A percentile compares a stretch with the other conserved stretches of the same genome.
Evolutionary conservation across 352 stramenopile genomes (phyloP).

Genomic region (Discostella stelligera): DNA sequence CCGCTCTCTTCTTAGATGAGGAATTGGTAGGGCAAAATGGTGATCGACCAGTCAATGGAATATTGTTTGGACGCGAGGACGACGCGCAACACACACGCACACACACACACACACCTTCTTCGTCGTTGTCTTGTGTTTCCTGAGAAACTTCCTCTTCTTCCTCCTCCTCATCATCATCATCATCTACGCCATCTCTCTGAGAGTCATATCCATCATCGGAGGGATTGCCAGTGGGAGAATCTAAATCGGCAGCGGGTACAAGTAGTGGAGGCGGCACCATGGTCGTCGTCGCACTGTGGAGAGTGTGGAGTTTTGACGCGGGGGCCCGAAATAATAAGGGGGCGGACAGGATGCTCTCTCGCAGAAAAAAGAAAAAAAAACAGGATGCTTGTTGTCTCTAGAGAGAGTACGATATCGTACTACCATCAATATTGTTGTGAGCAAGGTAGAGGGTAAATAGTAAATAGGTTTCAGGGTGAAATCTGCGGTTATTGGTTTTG

Average conservation of each 20-base stretch:
- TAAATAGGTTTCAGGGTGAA: too few species aligned
- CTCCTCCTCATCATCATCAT: constrained; percentile 12
- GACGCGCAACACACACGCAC: neutral
- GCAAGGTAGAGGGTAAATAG: too few species aligned
- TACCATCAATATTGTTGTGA: too few species aligned
- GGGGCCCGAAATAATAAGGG: too few species aligned
- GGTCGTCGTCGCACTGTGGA: neutral
- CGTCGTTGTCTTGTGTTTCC: constrained; percentile 28
- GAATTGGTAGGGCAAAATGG: neutral
- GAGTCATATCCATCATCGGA: constrained; percentile 22
- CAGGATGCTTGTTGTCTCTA: too few species aligned
- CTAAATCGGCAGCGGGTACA: neutral
- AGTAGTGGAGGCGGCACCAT: neutral
- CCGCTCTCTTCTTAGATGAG: constrained; percentile 7
- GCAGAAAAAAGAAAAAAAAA: too few species aligned
- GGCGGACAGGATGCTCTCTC: too few species aligned
- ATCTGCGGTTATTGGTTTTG: too few species aligned
- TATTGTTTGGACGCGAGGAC: too few species aligned
- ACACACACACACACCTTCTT: neutral
- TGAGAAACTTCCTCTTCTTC: constrained; percentile 28
- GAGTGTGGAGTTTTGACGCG: too few species aligned
- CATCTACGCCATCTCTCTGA: neutral
- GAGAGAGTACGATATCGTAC: too few species aligned
- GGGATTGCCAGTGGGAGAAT: constrained; percentile 13
- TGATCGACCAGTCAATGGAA: neutral